Percentiles rank a stretch among this genome's conserved stretches.
Conservation (phyloP, 371 early-diverging fungal species). For the Rhizomucor pusillus region DNA sequence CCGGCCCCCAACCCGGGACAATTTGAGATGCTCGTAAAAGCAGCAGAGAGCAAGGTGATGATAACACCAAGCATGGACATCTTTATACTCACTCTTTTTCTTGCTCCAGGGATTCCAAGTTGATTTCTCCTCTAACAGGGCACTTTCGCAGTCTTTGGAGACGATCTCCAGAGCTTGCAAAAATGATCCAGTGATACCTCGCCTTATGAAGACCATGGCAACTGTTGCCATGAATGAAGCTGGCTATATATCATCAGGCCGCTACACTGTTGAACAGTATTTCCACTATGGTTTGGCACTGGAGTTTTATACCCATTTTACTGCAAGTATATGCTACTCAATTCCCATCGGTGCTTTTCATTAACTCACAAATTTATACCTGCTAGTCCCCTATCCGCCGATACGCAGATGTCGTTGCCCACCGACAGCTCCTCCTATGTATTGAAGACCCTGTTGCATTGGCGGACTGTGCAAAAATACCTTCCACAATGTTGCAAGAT, state of each 20-base stretch:
- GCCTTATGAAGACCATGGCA: slow-evolving; percentile 71
- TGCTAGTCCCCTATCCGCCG: slow-evolving; percentile 93
- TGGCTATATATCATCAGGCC: slow-evolving; percentile 60
- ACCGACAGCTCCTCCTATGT: slow-evolving; percentile 72
- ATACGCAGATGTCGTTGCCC: slow-evolving; percentile 98
- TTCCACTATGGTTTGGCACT: slow-evolving; percentile 88
- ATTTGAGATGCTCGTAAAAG: slow-evolving; percentile 66
- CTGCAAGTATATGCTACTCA: slow-evolving; percentile 56
- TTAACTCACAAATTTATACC: background rate
- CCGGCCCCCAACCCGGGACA: slow-evolving; percentile 66
- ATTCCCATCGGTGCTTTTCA: too few species aligned
- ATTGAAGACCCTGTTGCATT: slow-evolving; percentile 26
- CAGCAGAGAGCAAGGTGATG: slow-evolving; percentile 56
- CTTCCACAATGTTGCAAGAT: slow-evolving; percentile 38
- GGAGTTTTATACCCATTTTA: slow-evolving; percentile 93
- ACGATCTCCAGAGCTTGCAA: slow-evolving; percentile 27
- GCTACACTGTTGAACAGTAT: slow-evolving; percentile 44
- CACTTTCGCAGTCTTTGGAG: slow-evolving; percentile 61
- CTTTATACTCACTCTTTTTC: background rate
- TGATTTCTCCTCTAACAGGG: slow-evolving; percentile 66
- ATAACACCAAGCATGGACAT: background rate
- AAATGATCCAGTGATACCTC: slow-evolving; percentile 55
- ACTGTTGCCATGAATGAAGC: slow-evolving; percentile 81
- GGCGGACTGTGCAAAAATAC: slow-evolving; percentile 8
- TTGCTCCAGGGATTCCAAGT: slow-evolving; percentile 47